Evolutionary conservation across 345 rosid species (phyloP), one percentile per base, ranked within the genome.

Genomic region (Excoecaria cochinchinensis): DNA sequence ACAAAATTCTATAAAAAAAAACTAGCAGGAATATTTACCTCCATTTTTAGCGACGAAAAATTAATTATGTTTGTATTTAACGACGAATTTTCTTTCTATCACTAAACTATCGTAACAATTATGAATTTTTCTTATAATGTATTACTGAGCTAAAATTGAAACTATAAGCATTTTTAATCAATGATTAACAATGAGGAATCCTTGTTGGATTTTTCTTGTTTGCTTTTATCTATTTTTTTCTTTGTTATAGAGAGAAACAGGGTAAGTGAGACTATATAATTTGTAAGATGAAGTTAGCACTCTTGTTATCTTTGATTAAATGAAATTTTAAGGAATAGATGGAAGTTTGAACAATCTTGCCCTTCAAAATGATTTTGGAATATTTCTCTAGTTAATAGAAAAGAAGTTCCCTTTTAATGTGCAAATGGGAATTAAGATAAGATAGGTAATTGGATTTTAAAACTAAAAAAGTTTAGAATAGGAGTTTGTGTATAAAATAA

Each of bases 291-390:
- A 14, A 51, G 60, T 31, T 24, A 56, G 3, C 8, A 22, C 8
- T 13, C 3, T 68, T 19, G 48, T 40, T 24, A 9, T 24, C 22
- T 71, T 71, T 38, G n/a, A n/a, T n/a, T n/a, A n/a, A n/a, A n/a
- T n/a, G n/a, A n/a, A n/a, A n/a, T n/a, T 67, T 17, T 19, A 67
- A 44, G 42, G 17, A 57, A 25, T 5, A 53, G 52, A 8, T 19
- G 63, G 53, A n/a, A 13, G 74, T 71, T 38, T 25, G 74, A 56
- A 38, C 64, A 46, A 19, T 56, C 42, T 72, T 61, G 58, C 68
- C 60, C 57, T 73, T 31, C 3, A 10, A 44, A 11, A 44, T 17
- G 57, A n/a, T 17, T 48, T 9, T 3, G 60, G 71, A n/a, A 48
- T 62, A 16, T 62, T 47, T 14, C 60, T 11, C 9, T 9, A 44